phyloP scores from a whole-genome alignment of 345 rosid genomes.

The Boechera retrofracta region DNA sequence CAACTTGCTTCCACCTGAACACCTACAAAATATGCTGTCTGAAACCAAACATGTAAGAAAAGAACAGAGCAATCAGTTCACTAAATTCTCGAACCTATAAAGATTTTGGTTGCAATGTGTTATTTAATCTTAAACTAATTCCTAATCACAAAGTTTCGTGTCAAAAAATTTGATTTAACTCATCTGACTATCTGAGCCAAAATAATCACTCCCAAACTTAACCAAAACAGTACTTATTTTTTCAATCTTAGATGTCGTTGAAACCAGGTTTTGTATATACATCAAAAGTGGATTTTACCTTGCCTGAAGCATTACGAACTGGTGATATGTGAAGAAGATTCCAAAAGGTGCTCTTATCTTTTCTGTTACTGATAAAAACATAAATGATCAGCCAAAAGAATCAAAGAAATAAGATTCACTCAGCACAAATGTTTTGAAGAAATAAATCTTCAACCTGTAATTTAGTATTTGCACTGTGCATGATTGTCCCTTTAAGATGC shows the following conservation, averaged over 20 bases:
- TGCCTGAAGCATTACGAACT: conserved; percentile 91
- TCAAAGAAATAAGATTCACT: conserved; percentile 43
- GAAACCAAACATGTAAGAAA: conserved; percentile 24
- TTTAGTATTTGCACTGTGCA: conserved; percentile 94
- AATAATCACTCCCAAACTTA: background rate
- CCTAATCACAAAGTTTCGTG: background rate
- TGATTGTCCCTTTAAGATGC: conserved; percentile 66
- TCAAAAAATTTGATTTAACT: background rate
- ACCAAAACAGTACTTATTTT: background rate
- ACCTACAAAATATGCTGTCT: conserved; percentile 84
- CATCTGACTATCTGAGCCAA: background rate
- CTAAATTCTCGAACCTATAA: background rate
- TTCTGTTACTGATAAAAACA: conserved; percentile 57
- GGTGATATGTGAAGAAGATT: conserved; percentile 93
- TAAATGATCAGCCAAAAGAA: conserved; percentile 32
- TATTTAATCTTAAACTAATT: background rate
- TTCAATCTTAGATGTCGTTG: background rate
- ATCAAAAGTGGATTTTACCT: conserved; percentile 35
- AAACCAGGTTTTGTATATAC: background rate
- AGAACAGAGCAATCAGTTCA: conserved; percentile 23
- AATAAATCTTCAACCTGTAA: conserved; percentile 73
- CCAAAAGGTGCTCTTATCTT: conserved; percentile 83
- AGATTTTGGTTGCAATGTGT: background rate
- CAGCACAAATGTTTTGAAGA: background rate
- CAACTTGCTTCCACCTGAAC: conserved; percentile 74